Evolutionary conservation across 2,329 filamentous ascomycete genomes (phyloP).

Genomic region (Hypocreales sp.): DNA sequence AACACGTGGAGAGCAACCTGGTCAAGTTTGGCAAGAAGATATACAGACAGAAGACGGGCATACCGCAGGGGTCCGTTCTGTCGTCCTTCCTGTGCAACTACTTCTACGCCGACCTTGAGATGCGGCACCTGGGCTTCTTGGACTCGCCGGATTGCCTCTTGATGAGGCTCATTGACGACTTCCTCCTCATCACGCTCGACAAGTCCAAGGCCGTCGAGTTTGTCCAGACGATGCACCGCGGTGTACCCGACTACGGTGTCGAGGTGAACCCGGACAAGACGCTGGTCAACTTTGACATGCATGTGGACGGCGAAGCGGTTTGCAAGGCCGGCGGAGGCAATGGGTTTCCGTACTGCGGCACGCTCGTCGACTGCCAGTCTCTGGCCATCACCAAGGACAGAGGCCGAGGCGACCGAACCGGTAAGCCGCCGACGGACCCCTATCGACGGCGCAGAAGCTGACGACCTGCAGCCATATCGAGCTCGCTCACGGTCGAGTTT

Average conservation of each 20-base stretch:
- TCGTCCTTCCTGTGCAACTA: conserved; percentile 85
- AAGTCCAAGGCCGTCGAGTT: conserved; percentile 53
- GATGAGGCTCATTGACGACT: conserved; percentile 80
- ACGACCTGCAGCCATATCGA: conserved; percentile 28
- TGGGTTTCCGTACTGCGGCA: conserved; percentile 82
- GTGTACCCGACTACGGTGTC: conserved; percentile 68
- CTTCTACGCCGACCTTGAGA: conserved; percentile 84
- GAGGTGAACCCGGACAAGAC: conserved; percentile 64
- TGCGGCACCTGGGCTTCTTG: conserved; percentile 52
- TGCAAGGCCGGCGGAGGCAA: conserved; percentile 23
- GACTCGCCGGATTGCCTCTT: conserved; percentile 42
- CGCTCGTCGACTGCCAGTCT: conserved; percentile 56
- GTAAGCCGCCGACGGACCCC: conserved; percentile 21
- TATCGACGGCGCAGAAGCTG: background rate
- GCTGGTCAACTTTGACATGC: conserved; percentile 65
- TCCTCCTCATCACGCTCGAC: conserved; percentile 70
- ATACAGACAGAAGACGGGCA: conserved; percentile 76
- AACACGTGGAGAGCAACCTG: conserved; percentile 75
- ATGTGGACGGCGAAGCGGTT: conserved; percentile 35
- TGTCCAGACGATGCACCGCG: conserved; percentile 63
- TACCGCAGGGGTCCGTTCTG: conserved; percentile 83
- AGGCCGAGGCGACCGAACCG: conserved; percentile 30
- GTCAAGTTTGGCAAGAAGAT: conserved; percentile 79
- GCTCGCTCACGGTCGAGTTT: conserved; percentile 68
- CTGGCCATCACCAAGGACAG: conserved; percentile 61